Evolutionary conservation across 441 rosid species (phyloP).

Genomic region (Isatis lusitanica): DNA sequence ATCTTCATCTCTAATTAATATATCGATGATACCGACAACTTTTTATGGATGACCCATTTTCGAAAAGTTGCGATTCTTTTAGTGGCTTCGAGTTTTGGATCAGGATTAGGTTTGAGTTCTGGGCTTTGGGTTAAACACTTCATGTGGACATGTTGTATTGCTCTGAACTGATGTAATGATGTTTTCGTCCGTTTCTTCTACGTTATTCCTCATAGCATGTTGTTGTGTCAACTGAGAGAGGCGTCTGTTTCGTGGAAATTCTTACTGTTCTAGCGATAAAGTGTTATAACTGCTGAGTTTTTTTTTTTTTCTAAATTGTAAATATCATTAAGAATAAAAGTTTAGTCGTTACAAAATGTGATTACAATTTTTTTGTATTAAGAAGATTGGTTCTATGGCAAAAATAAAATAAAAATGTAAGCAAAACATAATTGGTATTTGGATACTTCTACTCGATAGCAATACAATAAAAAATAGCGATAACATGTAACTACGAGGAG

Average conservation of each 20-base stretch:
- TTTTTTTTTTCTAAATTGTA: too few species aligned
- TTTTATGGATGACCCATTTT: neutral
- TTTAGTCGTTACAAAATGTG: too few species aligned
- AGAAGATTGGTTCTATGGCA: too few species aligned
- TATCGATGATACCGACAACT: neutral
- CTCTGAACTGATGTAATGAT: constrained; percentile 4
- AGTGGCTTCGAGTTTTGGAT: neutral
- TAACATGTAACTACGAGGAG: too few species aligned
- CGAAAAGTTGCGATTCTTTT: neutral
- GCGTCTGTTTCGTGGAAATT: neutral
- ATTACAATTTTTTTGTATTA: too few species aligned
- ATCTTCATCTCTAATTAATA: constrained; percentile 27
- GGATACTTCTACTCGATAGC: too few species aligned
- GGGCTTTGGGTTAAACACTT: constrained; percentile 9
- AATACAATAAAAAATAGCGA: too few species aligned
- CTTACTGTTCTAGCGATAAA: neutral
- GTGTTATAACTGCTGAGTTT: neutral
- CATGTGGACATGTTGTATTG: constrained; percentile 14
- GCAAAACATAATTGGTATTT: too few species aligned
- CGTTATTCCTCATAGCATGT: neutral
- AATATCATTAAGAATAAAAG: too few species aligned
- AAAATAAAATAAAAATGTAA: too few species aligned
- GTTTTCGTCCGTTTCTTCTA: constrained; percentile 18
- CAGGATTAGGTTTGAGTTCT: neutral
- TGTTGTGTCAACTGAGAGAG: neutral